Evolutionary conservation across 441 rosid genomes (phyloP).

Genomic region (Arabidopsis hybrid): DNA sequence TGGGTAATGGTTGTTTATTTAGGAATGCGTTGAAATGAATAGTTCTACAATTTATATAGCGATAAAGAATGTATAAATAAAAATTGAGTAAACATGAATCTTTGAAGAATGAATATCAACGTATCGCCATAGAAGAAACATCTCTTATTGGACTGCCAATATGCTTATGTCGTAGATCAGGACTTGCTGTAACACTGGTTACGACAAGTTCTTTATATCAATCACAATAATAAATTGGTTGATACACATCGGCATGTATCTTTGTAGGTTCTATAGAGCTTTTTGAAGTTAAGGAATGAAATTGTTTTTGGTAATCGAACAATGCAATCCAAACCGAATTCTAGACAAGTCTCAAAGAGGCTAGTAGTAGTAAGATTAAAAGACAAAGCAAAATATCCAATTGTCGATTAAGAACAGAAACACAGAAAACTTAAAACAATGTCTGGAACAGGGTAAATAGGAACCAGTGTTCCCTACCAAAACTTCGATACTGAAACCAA

Average conservation of each 20-base stretch:
- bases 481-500: constrained; percentile 21
- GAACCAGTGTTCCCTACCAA: constrained; percentile 21
- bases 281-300: neutral
- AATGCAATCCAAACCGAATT: too few species aligned
- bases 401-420: constrained; percentile 22
- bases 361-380: neutral
- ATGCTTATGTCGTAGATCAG: too few species aligned
- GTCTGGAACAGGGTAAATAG: constrained; percentile 16
- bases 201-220: too few species aligned
- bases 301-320: neutral
- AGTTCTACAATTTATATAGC: neutral
- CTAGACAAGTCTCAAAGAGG: neutral
- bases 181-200: too few species aligned
- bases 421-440: constrained; percentile 15
- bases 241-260: neutral
- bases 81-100: neutral
- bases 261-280: neutral
- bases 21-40: neutral
- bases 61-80: neutral
- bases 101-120: neutral
- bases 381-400: constrained; percentile 10
- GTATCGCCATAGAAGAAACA: neutral
- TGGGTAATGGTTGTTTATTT: neutral
- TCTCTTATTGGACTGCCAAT: neutral
- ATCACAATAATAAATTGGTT: too few species aligned